Percentiles rank a stretch among this genome's conserved stretches.
Evolutionary conservation across 1,284 basidiomycete species (phyloP).

Genomic region (Sparassis latifolia): DNA sequence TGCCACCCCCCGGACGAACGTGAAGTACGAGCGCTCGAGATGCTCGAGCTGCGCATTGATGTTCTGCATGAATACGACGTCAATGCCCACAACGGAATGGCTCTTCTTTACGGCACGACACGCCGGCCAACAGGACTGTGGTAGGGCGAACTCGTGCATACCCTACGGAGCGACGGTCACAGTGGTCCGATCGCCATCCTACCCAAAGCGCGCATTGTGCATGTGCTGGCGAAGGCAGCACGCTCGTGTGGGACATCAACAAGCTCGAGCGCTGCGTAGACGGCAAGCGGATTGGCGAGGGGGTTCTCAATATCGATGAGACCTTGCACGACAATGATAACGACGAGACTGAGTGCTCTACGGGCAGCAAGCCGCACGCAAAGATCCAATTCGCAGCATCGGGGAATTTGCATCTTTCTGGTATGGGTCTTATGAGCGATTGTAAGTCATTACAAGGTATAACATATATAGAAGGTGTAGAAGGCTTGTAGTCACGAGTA

Average conservation of each 20-base stretch:
- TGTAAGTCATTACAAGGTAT: too few relatives aligned
- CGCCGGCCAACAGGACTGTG: conserved; percentile 54
- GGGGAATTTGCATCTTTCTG: too few relatives aligned
- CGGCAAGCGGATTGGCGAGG: conserved; percentile 21
- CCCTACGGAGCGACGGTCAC: conserved; percentile 21
- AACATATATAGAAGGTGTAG: too few relatives aligned
- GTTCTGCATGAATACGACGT: conserved; percentile 24
- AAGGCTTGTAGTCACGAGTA: too few relatives aligned
- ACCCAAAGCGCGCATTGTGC: conserved; percentile 21
- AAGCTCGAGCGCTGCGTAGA: conserved; percentile 26
- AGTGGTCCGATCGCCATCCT: conserved; percentile 25
- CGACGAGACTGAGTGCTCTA: conserved; percentile 28
- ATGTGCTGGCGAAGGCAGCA: conserved; percentile 24
- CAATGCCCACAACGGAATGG: conserved; percentile 55
- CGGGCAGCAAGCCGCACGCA: conserved; percentile 20
- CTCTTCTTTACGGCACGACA: conserved; percentile 46
- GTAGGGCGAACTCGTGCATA: conserved; percentile 29
- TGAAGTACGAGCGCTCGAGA: conserved; percentile 25
- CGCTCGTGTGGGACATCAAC: conserved; percentile 30
- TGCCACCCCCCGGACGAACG: conserved; percentile 42
- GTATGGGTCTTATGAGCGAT: too few relatives aligned
- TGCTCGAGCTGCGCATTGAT: conserved; percentile 10
- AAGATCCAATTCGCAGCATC: conserved; percentile 18
- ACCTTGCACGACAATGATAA: conserved; percentile 20
- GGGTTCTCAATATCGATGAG: conserved; percentile 15